Percentiles rank a stretch among this genome's conserved stretches.
Conservation (phyloP, 176 grass and related monocot genomes). For the Dendrocalamus sinicus region DNA sequence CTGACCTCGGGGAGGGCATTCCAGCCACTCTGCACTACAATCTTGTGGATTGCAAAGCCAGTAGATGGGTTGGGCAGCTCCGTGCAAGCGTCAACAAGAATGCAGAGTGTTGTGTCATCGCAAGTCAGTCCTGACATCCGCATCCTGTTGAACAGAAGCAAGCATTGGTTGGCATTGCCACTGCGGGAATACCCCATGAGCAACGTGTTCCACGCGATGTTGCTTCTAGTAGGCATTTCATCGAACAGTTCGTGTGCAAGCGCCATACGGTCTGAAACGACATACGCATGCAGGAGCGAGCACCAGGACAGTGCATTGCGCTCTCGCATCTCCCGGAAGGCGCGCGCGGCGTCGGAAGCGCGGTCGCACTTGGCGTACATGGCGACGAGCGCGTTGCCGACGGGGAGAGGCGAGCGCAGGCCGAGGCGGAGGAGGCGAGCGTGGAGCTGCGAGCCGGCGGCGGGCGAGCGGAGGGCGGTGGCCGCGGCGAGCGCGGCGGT, state of each 20-base stretch:
- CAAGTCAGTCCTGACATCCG: conserved; percentile 12
- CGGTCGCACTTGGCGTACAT: conserved; percentile 66
- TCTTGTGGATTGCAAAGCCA: conserved; percentile 47
- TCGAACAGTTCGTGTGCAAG: conserved; percentile 51
- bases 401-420: conserved; percentile 49
- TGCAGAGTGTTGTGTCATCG: conserved; percentile 58
- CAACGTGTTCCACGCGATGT: conserved; percentile 67
- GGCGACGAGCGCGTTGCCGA: conserved; percentile 66
- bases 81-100: conserved; percentile 50
- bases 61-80: conserved; percentile 46
- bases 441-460: conserved; percentile 56
- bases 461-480: conserved; percentile 24
- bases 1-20: conserved; percentile 43
- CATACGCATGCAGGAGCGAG: conserved; percentile 57
- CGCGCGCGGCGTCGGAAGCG: conserved; percentile 41
- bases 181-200: conserved; percentile 58
- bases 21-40: conserved; percentile 53
- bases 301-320: conserved; percentile 70
- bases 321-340: conserved; percentile 59
- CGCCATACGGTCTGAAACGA: conserved; percentile 1
- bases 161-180: conserved; percentile 32
- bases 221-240: conserved; percentile 54
- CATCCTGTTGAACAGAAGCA: conserved; percentile 61
- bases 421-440: conserved; percentile 56
- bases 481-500: conserved; percentile 56